Conservation (phyloP, 768 basidiomycete species). For the Lactarius sp. region DNA sequence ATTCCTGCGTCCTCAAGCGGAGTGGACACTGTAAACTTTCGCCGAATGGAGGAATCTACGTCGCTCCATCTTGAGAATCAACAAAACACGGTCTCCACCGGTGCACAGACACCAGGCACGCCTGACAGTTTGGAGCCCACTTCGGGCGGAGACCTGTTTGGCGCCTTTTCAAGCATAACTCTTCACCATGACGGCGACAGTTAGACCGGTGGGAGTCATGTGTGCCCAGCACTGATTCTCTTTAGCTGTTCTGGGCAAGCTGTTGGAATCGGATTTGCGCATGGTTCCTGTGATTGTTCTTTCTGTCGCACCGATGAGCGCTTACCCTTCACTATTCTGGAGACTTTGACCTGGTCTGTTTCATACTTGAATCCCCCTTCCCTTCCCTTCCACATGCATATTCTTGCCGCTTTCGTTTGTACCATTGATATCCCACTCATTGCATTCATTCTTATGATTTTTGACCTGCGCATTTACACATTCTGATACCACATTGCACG, state of each 20-base stretch:
- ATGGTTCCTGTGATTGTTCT: not conserved
- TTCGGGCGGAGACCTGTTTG: slow-evolving; percentile 67
- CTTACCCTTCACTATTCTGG: not conserved
- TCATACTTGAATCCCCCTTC: not conserved
- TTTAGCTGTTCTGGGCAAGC: not conserved
- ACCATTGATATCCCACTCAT: slow-evolving; percentile 13
- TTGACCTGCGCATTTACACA: slow-evolving; percentile 24
- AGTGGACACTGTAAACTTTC: slow-evolving; percentile 83
- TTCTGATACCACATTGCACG: slow-evolving; percentile 25
- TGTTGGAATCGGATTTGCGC: not conserved
- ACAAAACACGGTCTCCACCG: slow-evolving; percentile 32
- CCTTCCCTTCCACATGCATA: not conserved
- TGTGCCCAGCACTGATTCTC: not conserved
- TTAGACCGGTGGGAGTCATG: slow-evolving; percentile 6
- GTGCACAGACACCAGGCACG: slow-evolving; percentile 38
- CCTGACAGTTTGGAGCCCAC: slow-evolving; percentile 42
- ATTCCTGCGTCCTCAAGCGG: slow-evolving; percentile 74
- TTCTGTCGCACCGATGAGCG: not conserved
- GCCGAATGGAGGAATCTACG: slow-evolving; percentile 82
- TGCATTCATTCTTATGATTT: slow-evolving; percentile 21
- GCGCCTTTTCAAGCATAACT: slow-evolving; percentile 87
- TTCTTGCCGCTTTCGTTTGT: slow-evolving; percentile 16
- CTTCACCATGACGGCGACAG: slow-evolving; percentile 74
- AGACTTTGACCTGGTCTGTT: not conserved
- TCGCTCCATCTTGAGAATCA: slow-evolving; percentile 78